Percentiles rank a stretch among this genome's conserved stretches.
Conservation (phyloP, 164 flowering plant genomes). For the Stephania yunnanensis region DNA sequence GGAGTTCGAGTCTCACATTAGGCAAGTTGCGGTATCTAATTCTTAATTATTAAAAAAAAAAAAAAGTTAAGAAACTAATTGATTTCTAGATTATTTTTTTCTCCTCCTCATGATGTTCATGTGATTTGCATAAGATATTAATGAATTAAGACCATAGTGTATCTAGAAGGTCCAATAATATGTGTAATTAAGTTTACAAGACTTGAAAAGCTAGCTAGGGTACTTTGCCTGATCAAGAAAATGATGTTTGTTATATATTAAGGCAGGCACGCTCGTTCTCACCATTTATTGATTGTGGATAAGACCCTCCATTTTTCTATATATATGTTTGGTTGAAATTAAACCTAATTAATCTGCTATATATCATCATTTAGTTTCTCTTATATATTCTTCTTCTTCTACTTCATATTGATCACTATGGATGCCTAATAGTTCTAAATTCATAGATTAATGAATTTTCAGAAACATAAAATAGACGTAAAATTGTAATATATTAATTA, state of each 20-base stretch:
- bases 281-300: neutral
- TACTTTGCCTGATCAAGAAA: neutral
- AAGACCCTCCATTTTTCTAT: constrained; percentile 1
- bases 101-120: neutral
- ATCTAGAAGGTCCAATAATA: neutral
- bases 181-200: neutral
- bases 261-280: neutral
- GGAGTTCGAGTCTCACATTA: too few relatives aligned
- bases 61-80: neutral
- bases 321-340: neutral
- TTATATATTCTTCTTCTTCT: neutral
- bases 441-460: too few relatives aligned
- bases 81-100: neutral
- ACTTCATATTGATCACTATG: too few relatives aligned
- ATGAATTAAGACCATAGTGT: neutral
- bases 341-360: neutral
- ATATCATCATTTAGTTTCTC: neutral
- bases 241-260: neutral
- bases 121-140: neutral
- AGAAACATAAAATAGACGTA: too few relatives aligned
- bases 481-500: too few relatives aligned
- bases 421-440: too few relatives aligned
- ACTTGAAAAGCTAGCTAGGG: neutral
- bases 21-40: too few relatives aligned
- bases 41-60: too few relatives aligned